phyloP scores from a whole-genome alignment of 805 yeast species.

The Suhomyces vadensis region DNA sequence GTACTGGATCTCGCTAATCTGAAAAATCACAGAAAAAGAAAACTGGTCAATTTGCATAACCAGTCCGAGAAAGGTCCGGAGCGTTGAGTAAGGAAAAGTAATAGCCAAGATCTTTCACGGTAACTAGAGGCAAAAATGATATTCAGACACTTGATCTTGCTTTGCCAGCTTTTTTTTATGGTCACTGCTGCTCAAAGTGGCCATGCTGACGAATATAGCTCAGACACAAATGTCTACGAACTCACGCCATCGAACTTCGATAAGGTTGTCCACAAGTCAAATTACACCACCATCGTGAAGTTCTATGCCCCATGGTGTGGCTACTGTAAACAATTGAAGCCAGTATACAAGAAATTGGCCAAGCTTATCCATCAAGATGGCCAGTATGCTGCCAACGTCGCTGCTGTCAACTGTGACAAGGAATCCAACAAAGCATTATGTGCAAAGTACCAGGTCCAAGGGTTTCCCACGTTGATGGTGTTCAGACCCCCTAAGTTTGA shows the following conservation, averaged over 20 bases:
- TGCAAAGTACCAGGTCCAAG: slow-evolving; percentile 60
- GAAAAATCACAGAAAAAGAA: not conserved
- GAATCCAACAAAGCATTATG: slow-evolving; percentile 69
- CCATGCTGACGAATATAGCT: slow-evolving; percentile 37
- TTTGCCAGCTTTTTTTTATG: slow-evolving; percentile 8
- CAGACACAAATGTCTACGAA: slow-evolving; percentile 52
- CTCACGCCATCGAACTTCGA: slow-evolving; percentile 60
- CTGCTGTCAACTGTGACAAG: slow-evolving; percentile 84
- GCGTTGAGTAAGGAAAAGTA: too few relatives aligned
- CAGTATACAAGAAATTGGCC: slow-evolving; percentile 65
- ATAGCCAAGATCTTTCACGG: too few relatives aligned
- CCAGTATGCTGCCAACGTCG: slow-evolving; percentile 58
- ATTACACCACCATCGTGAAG: slow-evolving; percentile 80
- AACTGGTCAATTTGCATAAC: too few relatives aligned
- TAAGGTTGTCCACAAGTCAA: slow-evolving; percentile 63
- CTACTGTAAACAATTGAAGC: slow-evolving; percentile 74
- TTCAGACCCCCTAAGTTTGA: slow-evolving; percentile 76
- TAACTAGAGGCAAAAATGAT: slow-evolving; percentile 4
- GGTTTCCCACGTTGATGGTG: slow-evolving; percentile 82
- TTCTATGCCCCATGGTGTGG: slow-evolving; percentile 99
- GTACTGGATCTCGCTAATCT: too few relatives aligned
- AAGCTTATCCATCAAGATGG: slow-evolving; percentile 51
- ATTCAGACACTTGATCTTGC: slow-evolving; percentile 5
- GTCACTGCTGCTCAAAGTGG: slow-evolving; percentile 12
- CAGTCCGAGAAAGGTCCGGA: slow-evolving; percentile 1